A percentile compares a stretch with the other conserved stretches of the same genome.
Conservation (phyloP, 176 grass and related monocot species). For the Bothriochloa decipiens region DNA sequence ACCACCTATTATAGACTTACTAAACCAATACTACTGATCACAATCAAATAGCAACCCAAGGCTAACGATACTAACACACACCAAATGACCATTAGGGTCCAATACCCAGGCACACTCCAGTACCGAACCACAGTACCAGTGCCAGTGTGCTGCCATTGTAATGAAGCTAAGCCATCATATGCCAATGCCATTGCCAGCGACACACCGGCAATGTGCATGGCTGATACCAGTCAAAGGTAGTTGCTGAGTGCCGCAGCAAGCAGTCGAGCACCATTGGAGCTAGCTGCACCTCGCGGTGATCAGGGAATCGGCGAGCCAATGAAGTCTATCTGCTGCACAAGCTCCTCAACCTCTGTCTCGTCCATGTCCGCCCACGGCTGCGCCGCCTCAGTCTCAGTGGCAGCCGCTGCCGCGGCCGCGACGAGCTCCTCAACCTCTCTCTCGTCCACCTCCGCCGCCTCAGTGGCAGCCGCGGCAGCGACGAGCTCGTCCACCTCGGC, state of each 20-base stretch:
- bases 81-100: not conserved
- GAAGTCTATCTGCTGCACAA: conserved; percentile 48
- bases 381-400: not conserved
- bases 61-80: conserved; percentile 16
- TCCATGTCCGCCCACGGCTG: conserved; percentile 41
- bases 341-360: conserved; percentile 48
- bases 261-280: not conserved
- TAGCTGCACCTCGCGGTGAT: not conserved
- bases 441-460: conserved; percentile 27
- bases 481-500: conserved; percentile 51
- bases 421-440: conserved; percentile 52
- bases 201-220: no score
- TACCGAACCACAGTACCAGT: not conserved
- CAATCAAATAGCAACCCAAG: not conserved
- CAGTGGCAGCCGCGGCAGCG: not conserved
- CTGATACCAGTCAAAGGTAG: no score
- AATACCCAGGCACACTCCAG: not conserved
- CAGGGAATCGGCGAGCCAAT: conserved; percentile 30
- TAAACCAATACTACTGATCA: not conserved
- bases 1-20: not conserved
- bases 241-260: not conserved
- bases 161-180: no score
- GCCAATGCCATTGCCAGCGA: not conserved
- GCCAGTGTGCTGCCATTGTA: no score
- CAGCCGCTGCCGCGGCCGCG: not conserved